Percentiles rank a stretch among this genome's conserved stretches.
phyloP scores from a whole-genome alignment of 1,284 basidiomycete species.

The Fomitopsis schrenkii region DNA sequence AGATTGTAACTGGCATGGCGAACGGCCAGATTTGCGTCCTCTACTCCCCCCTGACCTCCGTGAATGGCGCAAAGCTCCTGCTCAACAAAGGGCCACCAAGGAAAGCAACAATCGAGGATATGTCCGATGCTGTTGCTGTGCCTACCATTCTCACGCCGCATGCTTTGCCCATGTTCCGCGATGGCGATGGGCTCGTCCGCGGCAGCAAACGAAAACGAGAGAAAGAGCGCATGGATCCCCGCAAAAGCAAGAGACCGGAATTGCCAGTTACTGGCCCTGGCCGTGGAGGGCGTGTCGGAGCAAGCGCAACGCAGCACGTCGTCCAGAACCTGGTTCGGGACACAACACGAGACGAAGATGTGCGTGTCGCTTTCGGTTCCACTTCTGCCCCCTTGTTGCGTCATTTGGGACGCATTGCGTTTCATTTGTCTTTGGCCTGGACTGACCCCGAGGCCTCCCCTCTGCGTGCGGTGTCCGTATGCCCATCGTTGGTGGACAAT shows the following conservation, averaged over 20 bases:
- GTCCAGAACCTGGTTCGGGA: slow-evolving; percentile 92
- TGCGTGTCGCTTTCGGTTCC: slow-evolving; percentile 45
- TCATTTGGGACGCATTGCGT: slow-evolving; percentile 12
- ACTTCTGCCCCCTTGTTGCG: slow-evolving; percentile 7
- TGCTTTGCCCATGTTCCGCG: slow-evolving; percentile 84
- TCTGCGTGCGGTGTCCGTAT: background rate
- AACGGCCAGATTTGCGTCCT: slow-evolving; percentile 85
- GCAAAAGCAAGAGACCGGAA: slow-evolving; percentile 88
- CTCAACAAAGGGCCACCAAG: slow-evolving; percentile 73
- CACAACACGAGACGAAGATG: slow-evolving; percentile 87
- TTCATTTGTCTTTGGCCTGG: slow-evolving; percentile 3
- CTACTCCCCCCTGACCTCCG: slow-evolving; percentile 84
- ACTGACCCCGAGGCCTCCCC: background rate
- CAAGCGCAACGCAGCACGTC: slow-evolving; percentile 91
- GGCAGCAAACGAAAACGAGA: slow-evolving; percentile 84
- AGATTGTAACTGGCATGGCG: slow-evolving; percentile 87
- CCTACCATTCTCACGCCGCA: slow-evolving; percentile 88
- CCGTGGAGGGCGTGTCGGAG: slow-evolving; percentile 89
- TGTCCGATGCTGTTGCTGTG: slow-evolving; percentile 78
- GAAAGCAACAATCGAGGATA: slow-evolving; percentile 75
- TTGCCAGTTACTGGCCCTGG: slow-evolving; percentile 91
- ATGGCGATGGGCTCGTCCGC: slow-evolving; percentile 63
- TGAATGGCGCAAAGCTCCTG: slow-evolving; percentile 89
- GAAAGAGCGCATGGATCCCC: slow-evolving; percentile 81
- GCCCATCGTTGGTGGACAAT: background rate